A percentile compares a stretch with the other conserved stretches of the same genome.
phyloP scores from a whole-genome alignment of 2,329 filamentous ascomycete genomes.

The Nemania abortiva region DNA sequence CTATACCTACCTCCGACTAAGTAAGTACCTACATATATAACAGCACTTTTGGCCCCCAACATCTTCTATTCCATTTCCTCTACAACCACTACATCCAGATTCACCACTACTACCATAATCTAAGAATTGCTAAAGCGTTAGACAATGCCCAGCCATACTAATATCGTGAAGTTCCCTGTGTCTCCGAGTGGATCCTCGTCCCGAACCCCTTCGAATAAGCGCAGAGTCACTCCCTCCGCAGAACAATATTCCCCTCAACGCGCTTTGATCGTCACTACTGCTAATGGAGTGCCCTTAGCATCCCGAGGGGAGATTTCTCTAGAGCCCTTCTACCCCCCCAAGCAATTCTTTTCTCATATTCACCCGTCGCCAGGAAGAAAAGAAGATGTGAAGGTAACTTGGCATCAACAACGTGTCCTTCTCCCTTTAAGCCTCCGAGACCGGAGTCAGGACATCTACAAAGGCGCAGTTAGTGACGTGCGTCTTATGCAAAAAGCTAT shows the following conservation, averaged over 20 bases:
- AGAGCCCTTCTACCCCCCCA: not conserved
- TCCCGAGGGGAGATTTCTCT: not conserved
- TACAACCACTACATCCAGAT: too few relatives aligned
- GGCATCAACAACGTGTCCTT: conserved; percentile 18
- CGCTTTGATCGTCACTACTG: conserved; percentile 15
- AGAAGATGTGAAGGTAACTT: conserved; percentile 10
- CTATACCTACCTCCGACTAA: too few relatives aligned
- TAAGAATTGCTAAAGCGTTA: not conserved
- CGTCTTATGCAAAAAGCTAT: too few relatives aligned
- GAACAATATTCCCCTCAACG: conserved; percentile 15
- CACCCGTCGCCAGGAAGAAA: not conserved
- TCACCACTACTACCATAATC: too few relatives aligned
- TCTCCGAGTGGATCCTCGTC: conserved; percentile 9
- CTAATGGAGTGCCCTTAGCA: conserved; percentile 9
- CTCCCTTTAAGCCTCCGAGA: conserved; percentile 29
- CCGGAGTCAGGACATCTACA: conserved; percentile 7
- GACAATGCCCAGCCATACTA: conserved; percentile 11
- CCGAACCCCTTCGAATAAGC: conserved; percentile 20
- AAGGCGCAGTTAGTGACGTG: conserved; percentile 14
- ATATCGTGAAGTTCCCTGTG: conserved; percentile 11
- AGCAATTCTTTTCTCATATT: conserved; percentile 3
- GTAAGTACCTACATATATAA: too few relatives aligned
- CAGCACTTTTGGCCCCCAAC: too few relatives aligned
- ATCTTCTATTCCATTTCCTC: too few relatives aligned
- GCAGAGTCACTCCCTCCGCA: conserved; percentile 26